phyloP scores from a whole-genome alignment of 495 filamentous ascomycete species.

The Trichoderma orchidacearum region DNA sequence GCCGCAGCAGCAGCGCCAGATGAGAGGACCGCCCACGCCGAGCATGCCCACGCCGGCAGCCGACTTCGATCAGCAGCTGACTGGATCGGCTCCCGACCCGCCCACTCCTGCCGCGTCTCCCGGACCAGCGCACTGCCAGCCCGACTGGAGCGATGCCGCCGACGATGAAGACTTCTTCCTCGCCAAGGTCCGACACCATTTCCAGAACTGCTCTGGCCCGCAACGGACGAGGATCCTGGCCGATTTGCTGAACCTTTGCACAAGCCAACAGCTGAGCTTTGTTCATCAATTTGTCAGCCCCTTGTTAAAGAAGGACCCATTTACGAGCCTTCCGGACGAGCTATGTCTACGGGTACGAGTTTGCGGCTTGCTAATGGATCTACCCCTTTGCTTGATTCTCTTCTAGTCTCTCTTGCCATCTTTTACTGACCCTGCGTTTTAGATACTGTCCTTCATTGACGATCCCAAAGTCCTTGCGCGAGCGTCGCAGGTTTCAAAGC shows the following conservation, averaged over 20 bases:
- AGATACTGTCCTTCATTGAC: constrained; percentile 90
- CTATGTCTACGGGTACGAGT: constrained; percentile 67
- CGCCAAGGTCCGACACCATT: constrained; percentile 32
- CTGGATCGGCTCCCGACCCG: constrained; percentile 39
- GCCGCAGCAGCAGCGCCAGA: constrained; percentile 26
- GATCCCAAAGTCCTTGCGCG: constrained; percentile 85
- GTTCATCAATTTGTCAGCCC: constrained; percentile 88
- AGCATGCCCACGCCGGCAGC: constrained; percentile 43
- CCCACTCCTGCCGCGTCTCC: constrained; percentile 44
- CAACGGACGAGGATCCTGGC: constrained; percentile 54
- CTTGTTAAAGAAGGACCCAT: constrained; percentile 88
- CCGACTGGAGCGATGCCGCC: constrained; percentile 37
- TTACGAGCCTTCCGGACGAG: constrained; percentile 78
- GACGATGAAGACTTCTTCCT: constrained; percentile 40
- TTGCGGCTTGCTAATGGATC: background rate
- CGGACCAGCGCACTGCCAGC: constrained; percentile 34
- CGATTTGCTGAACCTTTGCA: constrained; percentile 80
- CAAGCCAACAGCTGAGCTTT: constrained; percentile 87
- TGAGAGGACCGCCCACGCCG: constrained; percentile 38
- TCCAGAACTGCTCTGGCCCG: constrained; percentile 31
- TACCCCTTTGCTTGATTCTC: background rate
- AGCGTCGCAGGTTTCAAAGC: constrained; percentile 80
- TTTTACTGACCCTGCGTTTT: constrained; percentile 2
- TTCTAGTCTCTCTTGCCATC: too few relatives aligned
- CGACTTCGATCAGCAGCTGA: constrained; percentile 38